Evolutionary conservation across 257 asterid genomes (phyloP).

Genomic region (Sherardia arvensis): DNA sequence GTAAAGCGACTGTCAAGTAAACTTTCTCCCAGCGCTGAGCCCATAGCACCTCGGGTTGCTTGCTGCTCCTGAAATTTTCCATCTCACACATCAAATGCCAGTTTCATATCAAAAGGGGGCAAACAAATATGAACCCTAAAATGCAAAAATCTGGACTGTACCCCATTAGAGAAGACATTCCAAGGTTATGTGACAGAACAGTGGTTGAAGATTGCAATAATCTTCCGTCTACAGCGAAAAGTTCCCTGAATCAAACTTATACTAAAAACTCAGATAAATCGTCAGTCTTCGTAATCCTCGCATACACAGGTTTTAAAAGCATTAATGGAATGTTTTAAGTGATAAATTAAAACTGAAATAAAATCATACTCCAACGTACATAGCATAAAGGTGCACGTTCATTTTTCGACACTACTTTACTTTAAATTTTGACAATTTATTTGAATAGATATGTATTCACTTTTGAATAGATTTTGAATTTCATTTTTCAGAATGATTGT

Average conservation of each 20-base stretch:
- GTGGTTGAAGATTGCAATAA: background rate
- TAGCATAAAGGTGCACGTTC: too few relatives aligned
- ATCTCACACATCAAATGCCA: background rate
- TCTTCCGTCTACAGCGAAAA: background rate
- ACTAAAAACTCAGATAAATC: background rate
- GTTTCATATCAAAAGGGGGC: background rate
- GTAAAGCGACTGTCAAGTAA: constrained; percentile 66
- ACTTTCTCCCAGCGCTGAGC: constrained; percentile 80
- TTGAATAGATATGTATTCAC: too few relatives aligned
- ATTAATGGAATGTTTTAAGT: too few relatives aligned
- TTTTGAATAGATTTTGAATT: too few relatives aligned
- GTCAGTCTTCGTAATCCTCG: too few relatives aligned
- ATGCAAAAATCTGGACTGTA: background rate
- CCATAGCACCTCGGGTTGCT: constrained; percentile 90
- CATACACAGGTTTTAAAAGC: too few relatives aligned
- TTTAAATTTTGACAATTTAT: too few relatives aligned
- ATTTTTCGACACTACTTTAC: too few relatives aligned
- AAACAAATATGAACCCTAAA: background rate
- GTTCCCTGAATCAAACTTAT: background rate
- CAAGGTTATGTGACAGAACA: background rate
- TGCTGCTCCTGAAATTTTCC: constrained; percentile 27
- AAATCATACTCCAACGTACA: too few relatives aligned
- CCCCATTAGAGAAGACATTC: background rate
- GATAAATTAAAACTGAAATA: too few relatives aligned
- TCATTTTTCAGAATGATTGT: too few relatives aligned